These are phyloP conservation scores for Cryptosporidium meleagridis DNA, from an alignment of 169 alveolate species.

Conservation along the genomic window DNA sequence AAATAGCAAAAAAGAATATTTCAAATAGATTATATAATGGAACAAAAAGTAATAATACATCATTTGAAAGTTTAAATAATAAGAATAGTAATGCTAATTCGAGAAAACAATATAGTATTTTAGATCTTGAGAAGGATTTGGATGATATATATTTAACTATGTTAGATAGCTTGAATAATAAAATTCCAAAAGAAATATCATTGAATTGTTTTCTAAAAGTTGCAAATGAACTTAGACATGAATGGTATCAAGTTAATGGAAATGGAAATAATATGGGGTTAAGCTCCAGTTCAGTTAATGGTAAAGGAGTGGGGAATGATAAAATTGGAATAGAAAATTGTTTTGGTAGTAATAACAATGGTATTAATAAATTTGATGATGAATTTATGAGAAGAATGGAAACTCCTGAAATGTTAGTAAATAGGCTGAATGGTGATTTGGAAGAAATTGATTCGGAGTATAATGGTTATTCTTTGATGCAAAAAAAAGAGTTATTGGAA, in stretches of 20 bases:
- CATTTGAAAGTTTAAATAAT: conserved; percentile 2
- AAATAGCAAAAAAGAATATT: conserved; percentile 42
- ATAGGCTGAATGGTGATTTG: conserved; percentile 33
- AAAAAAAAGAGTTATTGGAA: conserved; percentile 59
- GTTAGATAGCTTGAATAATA: conserved; percentile 19
- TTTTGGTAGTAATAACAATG: not conserved
- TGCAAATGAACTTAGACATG: conserved; percentile 52
- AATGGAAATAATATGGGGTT: not conserved
- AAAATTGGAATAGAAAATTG: conserved; percentile 54
- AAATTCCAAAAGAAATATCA: conserved; percentile 43
- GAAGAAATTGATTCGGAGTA: conserved; percentile 60
- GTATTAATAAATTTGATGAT: not conserved
- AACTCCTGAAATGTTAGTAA: conserved; percentile 62
- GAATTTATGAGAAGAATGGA: conserved; percentile 41
- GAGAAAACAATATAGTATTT: conserved; percentile 6
- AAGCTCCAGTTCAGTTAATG: not conserved
- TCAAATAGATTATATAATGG: conserved; percentile 11
- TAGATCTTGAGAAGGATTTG: conserved; percentile 53
- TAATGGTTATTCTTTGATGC: conserved; percentile 57
- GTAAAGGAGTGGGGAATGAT: not conserved
- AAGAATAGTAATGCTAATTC: not conserved
- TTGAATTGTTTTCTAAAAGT: conserved; percentile 53
- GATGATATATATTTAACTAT: conserved; percentile 41
- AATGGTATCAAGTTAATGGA: conserved; percentile 36
- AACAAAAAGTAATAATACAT: conserved; percentile 1